Conservation (phyloP, 768 basidiomycete genomes). For the Mycena indigotica region DNA sequence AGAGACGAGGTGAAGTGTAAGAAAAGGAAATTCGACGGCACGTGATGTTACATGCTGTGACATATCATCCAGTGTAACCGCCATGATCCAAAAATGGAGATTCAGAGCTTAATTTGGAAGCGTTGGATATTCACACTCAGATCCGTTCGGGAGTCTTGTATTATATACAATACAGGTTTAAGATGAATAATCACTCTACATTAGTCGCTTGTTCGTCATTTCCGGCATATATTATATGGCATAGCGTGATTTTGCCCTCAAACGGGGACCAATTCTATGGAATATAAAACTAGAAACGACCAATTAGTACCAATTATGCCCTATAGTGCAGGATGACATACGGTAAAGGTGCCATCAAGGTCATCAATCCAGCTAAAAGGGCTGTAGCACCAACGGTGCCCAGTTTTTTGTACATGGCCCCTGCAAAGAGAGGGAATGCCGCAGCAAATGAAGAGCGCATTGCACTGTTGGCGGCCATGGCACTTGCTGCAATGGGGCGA, state of each 20-base stretch:
- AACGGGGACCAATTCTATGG: slow-evolving; percentile 45
- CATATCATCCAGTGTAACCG: slow-evolving; percentile 2
- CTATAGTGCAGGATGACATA: slow-evolving; percentile 32
- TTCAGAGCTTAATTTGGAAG: not conserved
- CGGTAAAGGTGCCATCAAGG: slow-evolving; percentile 65
- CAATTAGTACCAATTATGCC: not conserved
- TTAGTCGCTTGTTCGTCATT: too few species aligned
- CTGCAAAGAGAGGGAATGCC: slow-evolving; percentile 64
- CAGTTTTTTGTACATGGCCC: slow-evolving; percentile 67
- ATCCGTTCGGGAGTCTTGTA: too few species aligned
- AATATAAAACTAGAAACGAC: slow-evolving; percentile 45
- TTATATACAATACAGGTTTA: not conserved
- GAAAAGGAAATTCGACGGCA: slow-evolving; percentile 4
- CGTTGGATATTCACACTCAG: too few species aligned
- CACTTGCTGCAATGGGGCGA: slow-evolving; percentile 65
- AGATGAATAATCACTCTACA: too few species aligned
- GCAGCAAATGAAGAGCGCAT: slow-evolving; percentile 64
- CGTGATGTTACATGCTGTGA: slow-evolving; percentile 1
- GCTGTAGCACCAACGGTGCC: slow-evolving; percentile 75
- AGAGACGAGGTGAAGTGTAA: not conserved
- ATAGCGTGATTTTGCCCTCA: slow-evolving; percentile 48
- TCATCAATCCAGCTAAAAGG: slow-evolving; percentile 65
- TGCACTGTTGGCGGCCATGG: slow-evolving; percentile 67
- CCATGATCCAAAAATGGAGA: slow-evolving; percentile 7
- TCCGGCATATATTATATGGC: slow-evolving; percentile 28